Base-by-base conservation (phyloP, 441 rosid genomes). In the Oxalis stricta region DNA sequence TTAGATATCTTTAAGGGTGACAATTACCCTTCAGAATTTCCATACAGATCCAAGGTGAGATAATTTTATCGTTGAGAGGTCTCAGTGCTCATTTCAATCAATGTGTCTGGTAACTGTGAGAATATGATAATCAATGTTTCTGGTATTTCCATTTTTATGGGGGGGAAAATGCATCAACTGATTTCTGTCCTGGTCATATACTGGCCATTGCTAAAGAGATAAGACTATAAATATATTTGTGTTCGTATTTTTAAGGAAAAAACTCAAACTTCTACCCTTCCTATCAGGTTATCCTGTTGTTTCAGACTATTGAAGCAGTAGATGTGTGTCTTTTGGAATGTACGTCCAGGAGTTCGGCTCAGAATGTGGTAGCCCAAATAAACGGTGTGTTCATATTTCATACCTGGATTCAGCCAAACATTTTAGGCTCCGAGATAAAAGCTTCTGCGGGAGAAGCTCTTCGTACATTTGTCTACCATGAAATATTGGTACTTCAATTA, bases 341-440 rank as follows among this genome's bases (percentile, higher is more conserved):
- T 77, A 76, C 52, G 77, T 71, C 19, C 85, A 79, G 60, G 94
- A 84, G 66, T 84, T 55, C 66, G 87, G 82, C 34, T 68, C 91
- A 48, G 76, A 80, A 22, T 84, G 94, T 54, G 53, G 73, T 58
- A 48, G 10, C 17, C 91, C 91, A 34, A 80, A 84, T 66, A 73
- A 76, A 23, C 84, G 91, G 3, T 61, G 68, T 41, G 60, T 74
- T 45, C 77, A 84, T 63, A 68, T 77, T 18, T 53, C 72, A 0
- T 83, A 79, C 46, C 73, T 83, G 26, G 85, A 79, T 52, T 83
- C 89, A 0, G 80, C 79, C 40, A 79, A 83, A 60, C 74, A 83
- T 55, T 83, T 83, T 43, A 61, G 71, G 53, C 88, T n/a, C 88
- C 1, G 73, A 68, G 50, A 65, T 66, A 43, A 17, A 40, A 46